A percentile compares a stretch with the other conserved stretches of the same genome.
Conservation (phyloP, 495 filamentous ascomycete species). For the Penicillium coffeae region DNA sequence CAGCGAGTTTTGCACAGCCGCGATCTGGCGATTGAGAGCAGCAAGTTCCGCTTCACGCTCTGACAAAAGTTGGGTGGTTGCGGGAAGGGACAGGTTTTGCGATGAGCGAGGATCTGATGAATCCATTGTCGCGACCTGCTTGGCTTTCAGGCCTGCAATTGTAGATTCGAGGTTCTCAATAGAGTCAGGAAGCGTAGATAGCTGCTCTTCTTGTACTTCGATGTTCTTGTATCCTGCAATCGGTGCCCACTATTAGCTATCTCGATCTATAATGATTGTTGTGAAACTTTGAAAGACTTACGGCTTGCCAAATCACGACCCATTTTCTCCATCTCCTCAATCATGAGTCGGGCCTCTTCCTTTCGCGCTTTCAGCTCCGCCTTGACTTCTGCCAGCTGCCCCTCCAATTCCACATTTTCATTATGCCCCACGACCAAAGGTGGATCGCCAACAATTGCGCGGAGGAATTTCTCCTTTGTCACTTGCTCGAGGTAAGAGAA, state of each 20-base stretch:
- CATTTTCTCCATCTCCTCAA: conserved; percentile 65
- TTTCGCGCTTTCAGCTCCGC: conserved; percentile 73
- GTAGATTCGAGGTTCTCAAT: conserved; percentile 59
- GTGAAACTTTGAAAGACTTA: conserved; percentile 25
- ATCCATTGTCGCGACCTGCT: conserved; percentile 39
- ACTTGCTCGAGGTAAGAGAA: conserved; percentile 83
- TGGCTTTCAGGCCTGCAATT: conserved; percentile 51
- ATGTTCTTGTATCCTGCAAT: conserved; percentile 58
- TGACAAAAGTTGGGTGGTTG: conserved; percentile 39
- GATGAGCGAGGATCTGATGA: conserved; percentile 30
- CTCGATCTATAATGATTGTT: too few relatives aligned
- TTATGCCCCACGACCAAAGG: conserved; percentile 75
- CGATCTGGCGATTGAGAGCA: conserved; percentile 64
- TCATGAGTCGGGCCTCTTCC: conserved; percentile 68
- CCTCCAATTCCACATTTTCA: conserved; percentile 80
- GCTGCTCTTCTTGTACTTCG: conserved; percentile 53
- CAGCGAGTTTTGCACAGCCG: conserved; percentile 57
- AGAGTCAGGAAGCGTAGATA: conserved; percentile 58
- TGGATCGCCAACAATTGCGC: conserved; percentile 88
- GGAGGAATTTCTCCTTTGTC: conserved; percentile 91
- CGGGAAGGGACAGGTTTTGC: conserved; percentile 40
- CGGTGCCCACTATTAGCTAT: neutral
- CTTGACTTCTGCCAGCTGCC: conserved; percentile 65
- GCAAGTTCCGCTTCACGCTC: conserved; percentile 58
- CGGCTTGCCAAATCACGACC: conserved; percentile 55